These are phyloP conservation scores for Fusarium secorum DNA, from an alignment of 2,329 filamentous ascomycete genomes.

Conservation along the genomic window DNA sequence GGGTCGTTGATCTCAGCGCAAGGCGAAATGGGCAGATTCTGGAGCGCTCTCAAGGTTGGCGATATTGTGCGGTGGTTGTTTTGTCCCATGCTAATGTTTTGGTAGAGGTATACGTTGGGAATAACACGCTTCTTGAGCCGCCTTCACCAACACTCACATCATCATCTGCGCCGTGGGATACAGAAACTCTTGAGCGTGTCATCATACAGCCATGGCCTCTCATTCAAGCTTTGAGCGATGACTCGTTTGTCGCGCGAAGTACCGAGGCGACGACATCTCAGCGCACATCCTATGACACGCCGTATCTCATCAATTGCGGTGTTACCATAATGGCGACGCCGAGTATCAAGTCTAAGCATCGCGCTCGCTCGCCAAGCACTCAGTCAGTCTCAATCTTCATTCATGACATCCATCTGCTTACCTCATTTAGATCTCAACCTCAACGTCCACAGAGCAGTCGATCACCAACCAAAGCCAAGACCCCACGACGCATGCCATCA, in stretches of 20 bases:
- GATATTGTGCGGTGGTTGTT: rapidly evolving
- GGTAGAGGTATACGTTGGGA: neutral
- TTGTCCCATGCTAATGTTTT: neutral
- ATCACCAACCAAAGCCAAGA: neutral
- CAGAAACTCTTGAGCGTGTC: neutral
- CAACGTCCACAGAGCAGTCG: constrained; percentile 11
- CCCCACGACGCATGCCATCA: constrained; percentile 16
- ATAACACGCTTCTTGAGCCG: neutral
- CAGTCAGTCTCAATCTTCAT: neutral
- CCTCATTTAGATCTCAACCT: neutral
- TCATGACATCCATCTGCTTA: neutral
- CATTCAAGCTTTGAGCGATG: constrained; percentile 22
- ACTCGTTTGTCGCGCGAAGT: constrained; percentile 28
- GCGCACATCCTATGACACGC: constrained; percentile 3
- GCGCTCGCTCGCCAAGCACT: neutral
- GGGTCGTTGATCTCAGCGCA: neutral
- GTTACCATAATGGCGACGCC: constrained; percentile 23
- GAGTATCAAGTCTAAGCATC: neutral
- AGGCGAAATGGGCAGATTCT: neutral
- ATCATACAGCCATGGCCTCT: constrained; percentile 15
- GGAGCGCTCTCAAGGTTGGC: neutral
- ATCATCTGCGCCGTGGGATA: neutral
- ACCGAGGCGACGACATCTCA: constrained; percentile 19
- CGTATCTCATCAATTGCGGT: constrained; percentile 19
- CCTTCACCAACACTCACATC: neutral